Conservation (phyloP, 1,139 yeast genomes). For the Kodamaea arcana region DNA sequence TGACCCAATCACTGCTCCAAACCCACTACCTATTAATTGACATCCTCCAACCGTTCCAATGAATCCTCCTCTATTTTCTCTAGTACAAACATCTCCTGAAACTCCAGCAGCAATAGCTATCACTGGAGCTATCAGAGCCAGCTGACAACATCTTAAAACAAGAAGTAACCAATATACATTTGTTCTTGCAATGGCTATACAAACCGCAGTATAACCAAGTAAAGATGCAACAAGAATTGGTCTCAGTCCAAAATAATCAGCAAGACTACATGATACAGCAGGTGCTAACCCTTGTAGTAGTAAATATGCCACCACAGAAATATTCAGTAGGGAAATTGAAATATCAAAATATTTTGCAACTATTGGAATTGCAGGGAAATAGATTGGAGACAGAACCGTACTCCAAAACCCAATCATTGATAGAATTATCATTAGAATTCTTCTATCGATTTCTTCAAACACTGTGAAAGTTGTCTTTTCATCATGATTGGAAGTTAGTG, state of each 20-base stretch:
- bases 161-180: constrained; percentile 37
- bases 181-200: constrained; percentile 57
- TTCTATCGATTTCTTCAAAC: constrained; percentile 11
- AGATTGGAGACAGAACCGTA: constrained; percentile 36
- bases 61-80: constrained; percentile 36
- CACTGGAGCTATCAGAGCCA: constrained; percentile 40
- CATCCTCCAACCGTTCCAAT: constrained; percentile 36
- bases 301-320: constrained; percentile 37
- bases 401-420: constrained; percentile 38
- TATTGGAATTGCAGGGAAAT: constrained; percentile 40
- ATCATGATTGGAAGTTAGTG: background rate
- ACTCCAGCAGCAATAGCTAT: constrained; percentile 38
- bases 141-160: constrained; percentile 36
- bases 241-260: constrained; percentile 67
- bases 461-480: constrained; percentile 12
- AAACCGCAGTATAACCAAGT: constrained; percentile 49
- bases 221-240: constrained; percentile 58
- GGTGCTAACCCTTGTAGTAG: constrained; percentile 47
- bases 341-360: constrained; percentile 25
- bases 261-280: constrained; percentile 56
- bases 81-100: constrained; percentile 39
- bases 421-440: constrained; percentile 21
- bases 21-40: constrained; percentile 36
- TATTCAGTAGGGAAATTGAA: constrained; percentile 22
- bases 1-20: constrained; percentile 40